Evolutionary conservation across 2,329 filamentous ascomycete species (phyloP), one percentile per base, ranked within the genome.

Genomic region (Calonectria multiphialidica): DNA sequence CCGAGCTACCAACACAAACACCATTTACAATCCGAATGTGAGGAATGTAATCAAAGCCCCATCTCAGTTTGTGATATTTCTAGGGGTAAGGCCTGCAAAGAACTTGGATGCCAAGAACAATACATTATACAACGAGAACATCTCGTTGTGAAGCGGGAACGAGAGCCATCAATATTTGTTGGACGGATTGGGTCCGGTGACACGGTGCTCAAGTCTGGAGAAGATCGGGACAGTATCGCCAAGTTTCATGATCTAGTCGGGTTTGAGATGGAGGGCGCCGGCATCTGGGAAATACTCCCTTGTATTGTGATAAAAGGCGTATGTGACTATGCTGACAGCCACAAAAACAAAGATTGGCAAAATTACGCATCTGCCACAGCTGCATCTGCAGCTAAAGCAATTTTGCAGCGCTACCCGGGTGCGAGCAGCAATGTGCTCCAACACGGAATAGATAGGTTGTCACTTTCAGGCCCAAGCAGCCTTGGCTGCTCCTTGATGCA

Each of bases 171-270:
- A 18, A 66, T 87, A 0, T 82, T 85, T 57, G 75, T 86, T 35
- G 85, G 86, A 0, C 65, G 28, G 1, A 49, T 61, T 61, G 65
- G 40, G 16, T 67, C 65, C 2, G 65, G 42, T 1, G 65, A 67
- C 72, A 79, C 77, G 1, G 83, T 87, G 1, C 83, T 88, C 71
- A 86, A 84, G 50, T 82, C 82, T 13, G 44, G 37, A 16, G 42
- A 37, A 16, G 50, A 59, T n/a, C 55, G 49, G 10, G 69, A 71
- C 13, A 10, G 15, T 6, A 49, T 71, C 13, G 28, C 64, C 1
- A 16, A 18, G 13, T 1, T 9, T 15, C 9, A 63, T 21, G n/a
- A 28, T 8, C 16, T 68, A 8, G 18, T 71, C 5, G 64, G 55
- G 3, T 64, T 71, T 30, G 70, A 72, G 40, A 72, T 72, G 70